These are phyloP conservation scores for Phytophthora litchii DNA, from an alignment of 352 stramenopile species.

Conservation along the genomic window DNA sequence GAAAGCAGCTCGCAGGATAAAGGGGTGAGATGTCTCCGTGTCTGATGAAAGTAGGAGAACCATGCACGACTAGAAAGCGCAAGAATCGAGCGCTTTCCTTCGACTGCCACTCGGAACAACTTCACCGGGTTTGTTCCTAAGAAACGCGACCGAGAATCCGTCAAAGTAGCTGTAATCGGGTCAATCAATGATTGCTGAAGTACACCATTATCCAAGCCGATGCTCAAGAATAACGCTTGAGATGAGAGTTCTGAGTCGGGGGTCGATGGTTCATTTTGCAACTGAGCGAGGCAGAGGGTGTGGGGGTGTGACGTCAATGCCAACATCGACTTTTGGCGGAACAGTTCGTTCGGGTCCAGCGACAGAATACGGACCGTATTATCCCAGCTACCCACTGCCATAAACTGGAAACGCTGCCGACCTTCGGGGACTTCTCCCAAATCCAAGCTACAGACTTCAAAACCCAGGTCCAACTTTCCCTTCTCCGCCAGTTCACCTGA, in stretches of 20 bases:
- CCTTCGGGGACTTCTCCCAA: slow-evolving; percentile 95
- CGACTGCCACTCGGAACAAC: slow-evolving; percentile 92
- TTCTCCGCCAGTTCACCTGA: slow-evolving; percentile 94
- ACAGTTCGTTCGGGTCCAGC: slow-evolving; percentile 92
- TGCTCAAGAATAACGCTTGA: slow-evolving; percentile 80
- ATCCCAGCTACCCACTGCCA: slow-evolving; percentile 95
- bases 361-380: slow-evolving; percentile 94
- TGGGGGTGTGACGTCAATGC: slow-evolving; percentile 85
- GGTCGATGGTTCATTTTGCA: slow-evolving; percentile 79
- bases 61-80: slow-evolving; percentile 95
- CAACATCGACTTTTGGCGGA: slow-evolving; percentile 86
- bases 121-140: slow-evolving; percentile 95
- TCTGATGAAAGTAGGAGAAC: slow-evolving; percentile 95
- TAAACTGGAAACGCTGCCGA: slow-evolving; percentile 94
- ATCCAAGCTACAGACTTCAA: slow-evolving; percentile 98
- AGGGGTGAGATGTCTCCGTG: slow-evolving; percentile 91
- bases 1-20: slow-evolving; percentile 96
- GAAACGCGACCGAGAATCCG: slow-evolving; percentile 93
- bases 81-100: slow-evolving; percentile 92
- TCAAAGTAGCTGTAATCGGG: slow-evolving; percentile 82
- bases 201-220: slow-evolving; percentile 95
- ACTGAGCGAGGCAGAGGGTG: slow-evolving; percentile 77
- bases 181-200: slow-evolving; percentile 93
- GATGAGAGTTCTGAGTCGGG: slow-evolving; percentile 58
- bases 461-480: slow-evolving; percentile 93